These are phyloP conservation scores for Amphirosellinia nigrospora DNA, from an alignment of 495 filamentous ascomycete species.

Conservation along the genomic window DNA sequence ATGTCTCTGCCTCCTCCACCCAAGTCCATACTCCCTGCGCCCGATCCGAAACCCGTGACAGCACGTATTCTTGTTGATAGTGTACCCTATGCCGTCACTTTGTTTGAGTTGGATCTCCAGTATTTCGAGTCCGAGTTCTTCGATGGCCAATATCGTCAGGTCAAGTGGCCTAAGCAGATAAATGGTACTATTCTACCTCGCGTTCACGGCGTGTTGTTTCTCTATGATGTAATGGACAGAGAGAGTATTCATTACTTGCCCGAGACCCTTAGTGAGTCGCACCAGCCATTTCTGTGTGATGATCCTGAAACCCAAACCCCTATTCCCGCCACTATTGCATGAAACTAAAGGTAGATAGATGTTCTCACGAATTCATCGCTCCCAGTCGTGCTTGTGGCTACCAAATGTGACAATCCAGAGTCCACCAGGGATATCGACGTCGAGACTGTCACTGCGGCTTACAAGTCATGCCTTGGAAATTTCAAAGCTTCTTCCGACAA, in stretches of 20 bases:
- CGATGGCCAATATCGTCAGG: slow-evolving; percentile 66
- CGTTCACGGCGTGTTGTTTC: slow-evolving; percentile 81
- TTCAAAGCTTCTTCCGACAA: slow-evolving; percentile 73
- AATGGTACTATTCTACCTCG: slow-evolving; percentile 68
- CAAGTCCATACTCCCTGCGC: slow-evolving; percentile 56
- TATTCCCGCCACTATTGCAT: neutral
- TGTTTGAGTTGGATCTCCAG: slow-evolving; percentile 77
- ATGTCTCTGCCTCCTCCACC: slow-evolving; percentile 69
- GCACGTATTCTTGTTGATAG: slow-evolving; percentile 81
- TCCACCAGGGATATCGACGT: slow-evolving; percentile 65
- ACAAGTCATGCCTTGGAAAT: slow-evolving; percentile 67
- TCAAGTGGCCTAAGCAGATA: slow-evolving; percentile 81
- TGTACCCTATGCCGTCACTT: slow-evolving; percentile 74
- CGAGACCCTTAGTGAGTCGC: slow-evolving; percentile 71
- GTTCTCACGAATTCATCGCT: slow-evolving; percentile 68
- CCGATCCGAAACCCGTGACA: slow-evolving; percentile 61
- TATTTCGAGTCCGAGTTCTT: slow-evolving; percentile 68
- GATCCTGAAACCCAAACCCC: neutral
- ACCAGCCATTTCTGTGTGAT: slow-evolving; percentile 16
- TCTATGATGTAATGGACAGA: slow-evolving; percentile 84
- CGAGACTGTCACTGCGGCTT: slow-evolving; percentile 62
- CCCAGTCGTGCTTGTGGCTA: slow-evolving; percentile 79
- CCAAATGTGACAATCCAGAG: slow-evolving; percentile 79
- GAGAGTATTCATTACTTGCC: slow-evolving; percentile 71
- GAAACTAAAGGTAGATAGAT: slow-evolving; percentile 56